Conservation (phyloP, 768 basidiomycete genomes). For the Amanita pallidorosea region DNA sequence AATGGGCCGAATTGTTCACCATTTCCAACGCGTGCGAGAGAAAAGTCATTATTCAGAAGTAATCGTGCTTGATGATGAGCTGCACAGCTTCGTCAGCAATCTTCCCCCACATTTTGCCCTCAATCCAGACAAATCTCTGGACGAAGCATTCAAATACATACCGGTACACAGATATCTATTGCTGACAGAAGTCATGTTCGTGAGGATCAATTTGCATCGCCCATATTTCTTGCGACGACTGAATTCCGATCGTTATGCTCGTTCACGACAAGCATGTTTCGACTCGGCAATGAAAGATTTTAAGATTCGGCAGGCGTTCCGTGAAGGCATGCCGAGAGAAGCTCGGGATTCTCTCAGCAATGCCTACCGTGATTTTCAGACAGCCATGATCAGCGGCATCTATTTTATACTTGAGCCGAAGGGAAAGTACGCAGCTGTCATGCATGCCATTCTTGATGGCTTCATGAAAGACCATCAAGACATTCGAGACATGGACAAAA, state of each 20-base stretch:
- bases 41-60: conserved; percentile 80
- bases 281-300: conserved; percentile 87
- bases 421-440: conserved; percentile 53
- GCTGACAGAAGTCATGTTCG: conserved; percentile 82
- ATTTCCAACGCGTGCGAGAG: conserved; percentile 80
- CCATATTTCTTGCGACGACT: conserved; percentile 81
- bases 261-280: conserved; percentile 80
- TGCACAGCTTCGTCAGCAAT: conserved; percentile 62
- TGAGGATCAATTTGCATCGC: conserved; percentile 74
- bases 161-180: conserved; percentile 83
- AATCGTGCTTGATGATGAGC: conserved; percentile 69
- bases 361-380: conserved; percentile 81
- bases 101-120: conserved; percentile 75
- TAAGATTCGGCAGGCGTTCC: conserved; percentile 61
- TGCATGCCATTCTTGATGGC: conserved; percentile 72
- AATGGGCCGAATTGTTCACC: conserved; percentile 85
- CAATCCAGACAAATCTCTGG: conserved; percentile 68
- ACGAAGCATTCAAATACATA: conserved; percentile 53
- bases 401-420: conserved; percentile 74
- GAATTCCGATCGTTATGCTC: conserved; percentile 68
- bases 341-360: conserved; percentile 64
- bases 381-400: conserved; percentile 83
- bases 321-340: conserved; percentile 49
- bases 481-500: conserved; percentile 67
- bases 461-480: conserved; percentile 64